A percentile compares a stretch with the other conserved stretches of the same genome.
Conservation (phyloP, 2,329 filamentous ascomycete species). For the Xylaria sp. region DNA sequence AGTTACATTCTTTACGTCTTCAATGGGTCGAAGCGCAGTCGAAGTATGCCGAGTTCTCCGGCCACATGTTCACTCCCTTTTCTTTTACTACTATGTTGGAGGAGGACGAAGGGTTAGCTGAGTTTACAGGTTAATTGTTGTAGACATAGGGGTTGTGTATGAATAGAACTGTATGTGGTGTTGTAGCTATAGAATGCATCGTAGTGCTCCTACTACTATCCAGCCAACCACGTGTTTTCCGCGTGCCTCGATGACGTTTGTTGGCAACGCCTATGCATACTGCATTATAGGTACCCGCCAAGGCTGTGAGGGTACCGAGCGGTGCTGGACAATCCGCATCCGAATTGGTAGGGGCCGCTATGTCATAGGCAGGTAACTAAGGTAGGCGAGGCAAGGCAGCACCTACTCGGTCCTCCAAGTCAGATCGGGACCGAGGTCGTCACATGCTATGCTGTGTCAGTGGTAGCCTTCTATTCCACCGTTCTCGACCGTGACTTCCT, state of each 20-base stretch:
- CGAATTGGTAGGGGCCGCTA: neutral
- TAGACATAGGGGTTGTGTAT: conserved; percentile 34
- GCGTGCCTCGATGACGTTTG: neutral
- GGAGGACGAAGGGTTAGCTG: conserved; percentile 66
- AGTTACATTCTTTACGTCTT: conserved; percentile 77
- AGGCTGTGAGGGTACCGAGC: neutral
- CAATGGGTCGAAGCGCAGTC: conserved; percentile 90
- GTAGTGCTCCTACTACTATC: conserved; percentile 10
- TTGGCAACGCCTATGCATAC: neutral
- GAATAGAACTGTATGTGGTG: conserved; percentile 35
- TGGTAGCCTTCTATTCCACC: neutral
- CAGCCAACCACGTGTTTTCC: conserved; percentile 6
- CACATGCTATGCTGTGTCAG: neutral
- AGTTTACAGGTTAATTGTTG: conserved; percentile 51
- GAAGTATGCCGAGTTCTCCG: conserved; percentile 85
- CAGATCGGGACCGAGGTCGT: neutral
- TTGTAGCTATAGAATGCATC: conserved; percentile 40
- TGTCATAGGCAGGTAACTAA: neutral
- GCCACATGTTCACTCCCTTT: conserved; percentile 80
- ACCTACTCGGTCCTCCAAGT: no score
- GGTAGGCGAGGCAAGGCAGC: no score
- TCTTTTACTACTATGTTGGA: conserved; percentile 79
- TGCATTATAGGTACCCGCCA: neutral
- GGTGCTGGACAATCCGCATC: neutral
- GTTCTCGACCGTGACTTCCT: no score